These are phyloP conservation scores for Limtongia smithiae DNA, from an alignment of 805 yeast species.

Conservation along the genomic window DNA sequence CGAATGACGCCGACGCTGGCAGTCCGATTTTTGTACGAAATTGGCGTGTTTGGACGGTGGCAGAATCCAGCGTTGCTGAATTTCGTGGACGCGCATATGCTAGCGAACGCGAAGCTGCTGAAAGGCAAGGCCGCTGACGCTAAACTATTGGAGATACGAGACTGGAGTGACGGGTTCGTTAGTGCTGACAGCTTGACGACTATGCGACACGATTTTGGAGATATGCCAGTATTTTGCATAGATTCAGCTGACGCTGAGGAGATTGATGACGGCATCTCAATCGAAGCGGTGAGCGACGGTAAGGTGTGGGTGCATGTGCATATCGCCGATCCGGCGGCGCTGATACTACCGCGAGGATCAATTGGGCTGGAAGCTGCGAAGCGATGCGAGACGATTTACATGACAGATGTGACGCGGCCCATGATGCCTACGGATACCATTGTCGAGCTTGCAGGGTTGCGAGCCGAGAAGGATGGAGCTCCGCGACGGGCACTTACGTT, in stretches of 20 bases:
- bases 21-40: slow-evolving; percentile 24
- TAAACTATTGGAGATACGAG: background rate
- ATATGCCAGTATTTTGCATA: slow-evolving; percentile 69
- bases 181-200: slow-evolving; percentile 13
- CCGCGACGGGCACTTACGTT: slow-evolving; percentile 46
- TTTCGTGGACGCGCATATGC: background rate
- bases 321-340: slow-evolving; percentile 84
- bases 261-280: slow-evolving; percentile 88
- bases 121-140: background rate
- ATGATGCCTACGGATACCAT: slow-evolving; percentile 58
- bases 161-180: background rate
- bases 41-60: slow-evolving; percentile 30
- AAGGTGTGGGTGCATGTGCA: slow-evolving; percentile 57
- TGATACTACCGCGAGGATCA: slow-evolving; percentile 41
- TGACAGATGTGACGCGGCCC: slow-evolving; percentile 60
- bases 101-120: slow-evolving; percentile 4
- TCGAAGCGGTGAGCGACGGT: slow-evolving; percentile 37
- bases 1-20: background rate
- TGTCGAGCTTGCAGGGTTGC: slow-evolving; percentile 7
- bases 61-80: slow-evolving; percentile 12
- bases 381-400: slow-evolving; percentile 64
- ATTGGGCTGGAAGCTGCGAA: slow-evolving; percentile 56
- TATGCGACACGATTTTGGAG: slow-evolving; percentile 28
- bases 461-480: slow-evolving; percentile 24
- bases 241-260: slow-evolving; percentile 80